Conservation (phyloP, 768 basidiomycete genomes). For the Leccinum incarnatum region DNA sequence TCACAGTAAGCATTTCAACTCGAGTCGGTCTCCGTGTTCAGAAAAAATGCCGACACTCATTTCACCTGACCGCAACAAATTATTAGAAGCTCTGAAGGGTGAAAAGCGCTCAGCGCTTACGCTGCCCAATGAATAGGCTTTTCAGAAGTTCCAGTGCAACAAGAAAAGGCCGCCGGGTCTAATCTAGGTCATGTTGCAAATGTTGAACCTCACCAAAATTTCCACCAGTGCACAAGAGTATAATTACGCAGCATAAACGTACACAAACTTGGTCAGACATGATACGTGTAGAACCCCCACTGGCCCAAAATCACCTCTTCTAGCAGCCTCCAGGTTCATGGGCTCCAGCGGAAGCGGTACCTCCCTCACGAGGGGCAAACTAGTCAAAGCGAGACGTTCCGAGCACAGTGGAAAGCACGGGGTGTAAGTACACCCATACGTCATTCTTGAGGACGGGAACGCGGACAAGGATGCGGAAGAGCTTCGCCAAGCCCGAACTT, state of each 20-base stretch:
- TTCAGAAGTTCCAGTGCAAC: too few relatives aligned
- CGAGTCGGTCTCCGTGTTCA: too few relatives aligned
- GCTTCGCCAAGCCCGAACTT: conserved; percentile 74
- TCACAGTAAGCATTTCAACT: too few relatives aligned
- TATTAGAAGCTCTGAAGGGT: too few relatives aligned
- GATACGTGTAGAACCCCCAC: conserved; percentile 36
- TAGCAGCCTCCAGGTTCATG: conserved; percentile 50
- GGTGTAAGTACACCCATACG: conserved; percentile 34
- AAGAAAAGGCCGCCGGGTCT: too few relatives aligned
- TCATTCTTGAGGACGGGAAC: conserved; percentile 87
- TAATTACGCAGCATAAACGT: neutral
- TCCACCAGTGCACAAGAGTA: neutral
- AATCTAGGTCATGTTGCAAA: too few relatives aligned
- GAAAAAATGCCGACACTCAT: too few relatives aligned
- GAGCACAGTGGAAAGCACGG: conserved; percentile 34
- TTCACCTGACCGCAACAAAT: too few relatives aligned
- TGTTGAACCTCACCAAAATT: too few relatives aligned
- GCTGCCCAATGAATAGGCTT: too few relatives aligned
- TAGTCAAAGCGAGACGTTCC: conserved; percentile 43
- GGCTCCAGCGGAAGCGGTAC: conserved; percentile 70
- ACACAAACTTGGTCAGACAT: neutral
- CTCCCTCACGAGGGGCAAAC: conserved; percentile 46
- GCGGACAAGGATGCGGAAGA: conserved; percentile 87
- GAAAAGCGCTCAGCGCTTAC: too few relatives aligned
- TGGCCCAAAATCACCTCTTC: conserved; percentile 34